Evolutionary conservation across 179 eudicot species (phyloP), one percentile per base, ranked within the genome.

Genomic region (Sideroxylon spinosum): DNA sequence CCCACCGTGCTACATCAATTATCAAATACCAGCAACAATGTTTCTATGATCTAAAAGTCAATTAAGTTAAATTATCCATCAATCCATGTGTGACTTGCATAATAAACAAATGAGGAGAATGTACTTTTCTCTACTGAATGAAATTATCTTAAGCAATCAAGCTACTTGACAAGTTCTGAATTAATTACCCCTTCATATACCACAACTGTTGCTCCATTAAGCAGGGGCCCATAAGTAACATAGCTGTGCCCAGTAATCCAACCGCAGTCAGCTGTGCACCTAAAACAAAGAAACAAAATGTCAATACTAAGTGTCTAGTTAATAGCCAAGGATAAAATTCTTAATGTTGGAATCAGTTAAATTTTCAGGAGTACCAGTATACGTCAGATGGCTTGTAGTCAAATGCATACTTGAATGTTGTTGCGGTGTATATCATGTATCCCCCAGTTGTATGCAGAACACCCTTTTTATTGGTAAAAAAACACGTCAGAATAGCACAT

Each of bases 241-340:
- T 93, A 95, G 84, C 98, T 95, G 83, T 95, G 99, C 73, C 99
- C 99, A 75, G 99, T 93, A 80, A 95, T 95, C 99, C 99, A 95
- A 76, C 99, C 99, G 88, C 99, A 95, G 85, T 95, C 99, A 74
- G 99, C 99, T 46, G 99, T 95, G 82, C 98, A 93, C 99, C 99
- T 95, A 84, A 57, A 78, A 64, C n/a, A 61, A 68, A 17, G 28
- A 44, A 26, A 69, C 12, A 65, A 32, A 65, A 22, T 13, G 48
- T 59, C 32, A 66, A 60, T 53, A 20, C 68, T 13, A 9, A 70
- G 0, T 55, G 73, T 28, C 25, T 25, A 62, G 56, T 19, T 55
- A 69, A 60, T 46, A 20, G 8, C 25, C 57, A 64, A 16, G 6
- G 2, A 46, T 7, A 64, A 52, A 37, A 26, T 53, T 32, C 7